Evolutionary conservation across 129 eudicot genomes (phyloP).

Genomic region (Flaveria sonorensis): DNA sequence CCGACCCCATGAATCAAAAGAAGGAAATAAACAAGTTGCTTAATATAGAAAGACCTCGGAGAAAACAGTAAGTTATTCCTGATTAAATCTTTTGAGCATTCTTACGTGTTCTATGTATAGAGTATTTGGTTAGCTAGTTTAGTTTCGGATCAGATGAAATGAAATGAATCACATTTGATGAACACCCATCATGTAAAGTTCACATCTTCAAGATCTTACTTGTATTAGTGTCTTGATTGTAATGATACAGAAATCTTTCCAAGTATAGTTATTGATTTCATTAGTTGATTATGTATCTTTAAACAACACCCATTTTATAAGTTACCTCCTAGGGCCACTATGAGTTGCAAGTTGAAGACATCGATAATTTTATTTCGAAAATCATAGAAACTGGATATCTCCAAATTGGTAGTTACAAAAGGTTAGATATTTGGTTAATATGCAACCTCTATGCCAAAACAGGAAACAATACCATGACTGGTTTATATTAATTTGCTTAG

Average conservation of each 20-base stretch:
- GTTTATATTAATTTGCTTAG: no score
- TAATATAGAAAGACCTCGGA: conserved; percentile 37
- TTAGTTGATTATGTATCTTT: not conserved
- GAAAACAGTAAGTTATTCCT: conserved; percentile 27
- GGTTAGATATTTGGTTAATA: no score
- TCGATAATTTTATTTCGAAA: no score
- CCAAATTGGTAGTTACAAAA: no score
- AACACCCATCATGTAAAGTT: not conserved
- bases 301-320: no score
- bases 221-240: not conserved
- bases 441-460: no score
- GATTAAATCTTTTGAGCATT: not conserved
- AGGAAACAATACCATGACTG: no score
- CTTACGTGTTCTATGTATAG: not conserved
- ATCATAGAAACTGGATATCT: no score
- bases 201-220: not conserved
- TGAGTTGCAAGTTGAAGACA: no score
- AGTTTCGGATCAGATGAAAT: not conserved
- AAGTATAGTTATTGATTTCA: not conserved
- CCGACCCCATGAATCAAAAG: conserved; percentile 32
- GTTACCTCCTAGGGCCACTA: no score
- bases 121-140: conserved; percentile 8
- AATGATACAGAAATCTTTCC: not conserved
- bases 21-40: conserved; percentile 29
- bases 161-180: not conserved